Conservation (phyloP, 176 grass and related monocot species). For the Hsuehochloa calcarea region DNA sequence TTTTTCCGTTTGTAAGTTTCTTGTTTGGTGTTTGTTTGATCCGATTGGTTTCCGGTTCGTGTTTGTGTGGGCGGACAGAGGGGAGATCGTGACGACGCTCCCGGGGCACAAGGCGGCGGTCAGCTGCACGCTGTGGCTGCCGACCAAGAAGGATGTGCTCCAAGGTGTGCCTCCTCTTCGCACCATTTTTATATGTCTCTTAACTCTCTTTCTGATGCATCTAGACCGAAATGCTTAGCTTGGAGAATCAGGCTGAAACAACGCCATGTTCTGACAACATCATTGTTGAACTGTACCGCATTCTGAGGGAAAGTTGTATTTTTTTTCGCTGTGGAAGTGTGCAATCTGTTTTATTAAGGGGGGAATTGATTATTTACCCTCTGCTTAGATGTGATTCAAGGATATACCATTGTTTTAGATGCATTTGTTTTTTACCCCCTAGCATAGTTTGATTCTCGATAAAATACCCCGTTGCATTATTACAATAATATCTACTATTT, state of each 20-base stretch:
- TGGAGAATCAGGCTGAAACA: neutral
- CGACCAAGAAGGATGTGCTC: slow-evolving; percentile 66
- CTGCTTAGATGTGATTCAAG: too few relatives aligned
- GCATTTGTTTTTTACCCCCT: too few relatives aligned
- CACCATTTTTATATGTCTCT: neutral
- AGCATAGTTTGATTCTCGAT: too few relatives aligned
- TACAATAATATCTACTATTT: too few relatives aligned
- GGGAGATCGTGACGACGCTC: slow-evolving; percentile 82
- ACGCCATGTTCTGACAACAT: neutral
- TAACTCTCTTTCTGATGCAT: neutral
- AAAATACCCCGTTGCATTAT: too few relatives aligned
- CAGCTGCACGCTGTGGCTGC: slow-evolving; percentile 92
- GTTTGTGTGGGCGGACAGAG: slow-evolving; percentile 30
- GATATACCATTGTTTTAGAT: too few relatives aligned
- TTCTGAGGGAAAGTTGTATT: neutral
- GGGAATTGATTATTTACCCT: too few relatives aligned
- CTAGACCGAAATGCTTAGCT: slow-evolving; percentile 18
- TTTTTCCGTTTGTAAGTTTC: neutral
- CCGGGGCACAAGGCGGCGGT: slow-evolving; percentile 79
- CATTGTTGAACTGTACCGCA: neutral
- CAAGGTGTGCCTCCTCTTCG: slow-evolving; percentile 51
- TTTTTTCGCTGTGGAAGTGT: neutral
- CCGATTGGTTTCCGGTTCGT: neutral
- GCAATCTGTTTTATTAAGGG: neutral
- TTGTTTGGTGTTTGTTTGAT: neutral